Percentiles rank a stretch among this genome's conserved stretches.
These are phyloP conservation scores for Plasmodium billcollinsi DNA, from an alignment of 169 alveolate genomes.

Conservation along the genomic window DNA sequence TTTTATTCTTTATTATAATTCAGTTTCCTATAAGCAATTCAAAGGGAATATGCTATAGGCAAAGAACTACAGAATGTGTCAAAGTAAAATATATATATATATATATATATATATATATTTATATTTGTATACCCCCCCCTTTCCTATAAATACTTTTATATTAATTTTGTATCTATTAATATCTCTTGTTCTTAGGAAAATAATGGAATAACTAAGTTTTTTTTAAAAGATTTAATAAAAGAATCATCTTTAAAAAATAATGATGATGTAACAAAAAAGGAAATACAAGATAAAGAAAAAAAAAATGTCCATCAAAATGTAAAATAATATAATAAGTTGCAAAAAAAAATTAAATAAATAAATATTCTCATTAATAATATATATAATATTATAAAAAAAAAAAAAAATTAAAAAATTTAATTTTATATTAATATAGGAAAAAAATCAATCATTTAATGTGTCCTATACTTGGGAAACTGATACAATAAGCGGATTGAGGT, in stretches of 20 bases:
- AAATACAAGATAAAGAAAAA: constrained; percentile 23
- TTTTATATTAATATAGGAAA: constrained; percentile 44
- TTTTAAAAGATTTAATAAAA: constrained; percentile 74
- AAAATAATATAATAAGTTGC: constrained; percentile 5
- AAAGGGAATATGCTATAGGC: neutral
- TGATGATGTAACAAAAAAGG: constrained; percentile 3
- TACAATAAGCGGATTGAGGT: constrained; percentile 69
- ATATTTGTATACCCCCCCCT: too few relatives aligned
- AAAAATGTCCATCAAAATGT: constrained; percentile 23
- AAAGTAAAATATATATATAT: neutral
- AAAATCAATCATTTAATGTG: constrained; percentile 62
- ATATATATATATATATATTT: neutral
- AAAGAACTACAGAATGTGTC: neutral
- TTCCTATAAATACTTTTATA: too few relatives aligned
- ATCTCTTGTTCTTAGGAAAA: neutral
- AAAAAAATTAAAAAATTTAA: neutral
- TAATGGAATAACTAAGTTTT: constrained; percentile 64
- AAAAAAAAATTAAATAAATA: neutral
- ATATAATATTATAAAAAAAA: too few relatives aligned
- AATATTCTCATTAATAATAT: neutral
- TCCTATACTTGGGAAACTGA: constrained; percentile 75
- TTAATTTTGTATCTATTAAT: too few relatives aligned
- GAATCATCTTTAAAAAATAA: constrained; percentile 43
- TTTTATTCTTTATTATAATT: neutral
- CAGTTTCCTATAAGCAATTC: constrained; percentile 57